These are phyloP conservation scores for Tetrapisispora nanseiensis DNA, from an alignment of 805 yeast genomes.

Conservation along the genomic window DNA sequence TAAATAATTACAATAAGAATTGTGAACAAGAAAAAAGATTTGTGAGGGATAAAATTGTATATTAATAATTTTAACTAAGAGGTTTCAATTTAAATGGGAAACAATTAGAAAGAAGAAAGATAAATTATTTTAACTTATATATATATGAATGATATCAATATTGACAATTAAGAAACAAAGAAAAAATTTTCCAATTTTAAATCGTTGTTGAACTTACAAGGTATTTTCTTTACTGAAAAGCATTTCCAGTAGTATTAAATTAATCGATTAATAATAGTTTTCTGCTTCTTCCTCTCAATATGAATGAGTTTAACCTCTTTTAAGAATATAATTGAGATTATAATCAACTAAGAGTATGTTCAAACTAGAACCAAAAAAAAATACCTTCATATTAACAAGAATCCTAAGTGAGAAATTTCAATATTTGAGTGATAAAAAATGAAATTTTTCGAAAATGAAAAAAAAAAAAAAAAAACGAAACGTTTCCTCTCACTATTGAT, in stretches of 20 bases:
- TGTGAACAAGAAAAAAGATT: background rate
- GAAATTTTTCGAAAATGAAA: no score
- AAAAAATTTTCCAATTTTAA: no score
- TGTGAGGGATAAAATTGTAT: no score
- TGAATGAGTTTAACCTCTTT: no score
- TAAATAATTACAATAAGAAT: background rate
- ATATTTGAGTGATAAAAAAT: conserved; percentile 1
- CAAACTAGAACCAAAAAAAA: no score
- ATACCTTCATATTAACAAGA: background rate
- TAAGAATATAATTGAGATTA: no score
- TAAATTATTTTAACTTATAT: conserved; percentile 1
- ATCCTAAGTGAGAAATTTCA: background rate
- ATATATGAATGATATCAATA: background rate
- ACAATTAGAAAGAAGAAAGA: background rate
- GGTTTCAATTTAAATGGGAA: background rate
- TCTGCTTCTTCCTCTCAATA: background rate
- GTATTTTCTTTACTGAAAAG: no score
- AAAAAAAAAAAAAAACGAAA: no score
- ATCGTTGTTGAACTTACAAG: no score
- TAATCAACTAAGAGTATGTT: no score
- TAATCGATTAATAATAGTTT: background rate
- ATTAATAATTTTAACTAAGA: no score
- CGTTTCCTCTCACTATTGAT: no score
- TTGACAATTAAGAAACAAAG: background rate
- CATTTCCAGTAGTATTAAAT: background rate